phyloP scores from a whole-genome alignment of 2,329 filamentous ascomycete genomes.

The Bipolaris sorokiniana region DNA sequence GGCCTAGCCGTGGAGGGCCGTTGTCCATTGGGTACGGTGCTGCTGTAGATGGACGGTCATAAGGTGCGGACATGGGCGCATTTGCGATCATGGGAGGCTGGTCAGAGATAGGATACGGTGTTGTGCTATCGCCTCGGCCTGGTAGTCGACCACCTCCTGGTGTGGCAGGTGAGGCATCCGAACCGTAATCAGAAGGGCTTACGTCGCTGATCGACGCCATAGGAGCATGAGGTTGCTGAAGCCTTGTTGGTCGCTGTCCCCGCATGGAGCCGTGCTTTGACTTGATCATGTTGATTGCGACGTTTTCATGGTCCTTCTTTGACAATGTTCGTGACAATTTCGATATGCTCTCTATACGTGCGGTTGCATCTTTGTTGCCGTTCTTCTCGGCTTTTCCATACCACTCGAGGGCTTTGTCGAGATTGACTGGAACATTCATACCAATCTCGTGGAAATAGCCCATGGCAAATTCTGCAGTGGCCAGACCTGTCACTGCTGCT shows the following conservation, averaged over 20 bases:
- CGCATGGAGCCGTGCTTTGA: slow-evolving; percentile 60
- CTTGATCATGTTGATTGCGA: slow-evolving; percentile 85
- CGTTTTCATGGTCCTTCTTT: slow-evolving; percentile 89
- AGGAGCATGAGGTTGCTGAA: slow-evolving; percentile 47
- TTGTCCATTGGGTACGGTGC: slow-evolving; percentile 77
- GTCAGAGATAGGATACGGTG: slow-evolving; percentile 54
- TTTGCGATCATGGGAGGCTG: slow-evolving; percentile 45
- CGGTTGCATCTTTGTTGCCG: slow-evolving; percentile 87
- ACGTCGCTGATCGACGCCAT: slow-evolving; percentile 51
- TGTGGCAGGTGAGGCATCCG: slow-evolving; percentile 30
- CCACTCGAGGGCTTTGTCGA: slow-evolving; percentile 84
- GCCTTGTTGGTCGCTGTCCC: slow-evolving; percentile 54
- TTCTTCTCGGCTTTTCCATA: slow-evolving; percentile 88
- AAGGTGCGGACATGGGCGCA: slow-evolving; percentile 34
- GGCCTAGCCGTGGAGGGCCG: slow-evolving; percentile 57
- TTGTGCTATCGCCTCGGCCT: slow-evolving; percentile 44
- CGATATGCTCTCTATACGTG: slow-evolving; percentile 81
- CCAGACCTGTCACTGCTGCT: slow-evolving; percentile 79
- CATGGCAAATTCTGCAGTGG: slow-evolving; percentile 94
- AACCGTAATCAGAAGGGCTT: slow-evolving; percentile 45
- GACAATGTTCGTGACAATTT: slow-evolving; percentile 79
- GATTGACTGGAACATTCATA: slow-evolving; percentile 83
- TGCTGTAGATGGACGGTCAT: slow-evolving; percentile 58
- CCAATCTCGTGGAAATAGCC: slow-evolving; percentile 98
- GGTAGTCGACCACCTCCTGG: slow-evolving; percentile 33